Evolutionary conservation across 1,139 yeast species (phyloP), one percentile per base, ranked within the genome.

Genomic region (Yamadazyma conglobata): DNA sequence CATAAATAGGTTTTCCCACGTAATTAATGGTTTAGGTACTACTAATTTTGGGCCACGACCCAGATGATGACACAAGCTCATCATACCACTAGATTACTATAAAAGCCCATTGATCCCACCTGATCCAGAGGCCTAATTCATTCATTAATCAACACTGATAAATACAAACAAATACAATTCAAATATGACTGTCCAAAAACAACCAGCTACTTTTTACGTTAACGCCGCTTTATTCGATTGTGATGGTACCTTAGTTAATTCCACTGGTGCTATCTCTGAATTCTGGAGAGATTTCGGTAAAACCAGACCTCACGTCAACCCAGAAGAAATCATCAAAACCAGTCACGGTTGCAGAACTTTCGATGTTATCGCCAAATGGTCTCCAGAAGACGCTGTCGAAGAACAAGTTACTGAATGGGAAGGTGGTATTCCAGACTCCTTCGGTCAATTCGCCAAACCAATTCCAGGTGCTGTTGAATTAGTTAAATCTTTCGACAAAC

Each of bases 311-410:
- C 79, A 75, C 48, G 81, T 82, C 38, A 77, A 79, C 59, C 77
- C 86, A 14, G 79, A 77, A 35, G 77, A 76, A 47, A 77, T 85
- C 37, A 78, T 82, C 54, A 71, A 77, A 57, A 77, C 83, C 27
- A 76, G 86, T 18, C 95, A 85, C 56, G 95, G 95, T 26, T 78
- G 86, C 56, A 75, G 95, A 61, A 83, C 93, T 11, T 73, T 74
- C 44, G 95, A 85, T 54, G 84, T 83, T 24, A 73, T 84, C 52
- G 76, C 76, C 39, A 75, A 73, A 56, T 79, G 80, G 73, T 78
- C 85, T 44, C 89, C 91, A 37, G 80, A 79, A 54, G 78, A 76
- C 52, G 88, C 87, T 34, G 70, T 69, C 43, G 76, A 63, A 33
- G 79, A 77, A 42, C 80, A 77, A 56, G 84, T 79, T 27, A 74